Conservation (phyloP, 2,329 filamentous ascomycete species). For the Penicillium nordicum region DNA sequence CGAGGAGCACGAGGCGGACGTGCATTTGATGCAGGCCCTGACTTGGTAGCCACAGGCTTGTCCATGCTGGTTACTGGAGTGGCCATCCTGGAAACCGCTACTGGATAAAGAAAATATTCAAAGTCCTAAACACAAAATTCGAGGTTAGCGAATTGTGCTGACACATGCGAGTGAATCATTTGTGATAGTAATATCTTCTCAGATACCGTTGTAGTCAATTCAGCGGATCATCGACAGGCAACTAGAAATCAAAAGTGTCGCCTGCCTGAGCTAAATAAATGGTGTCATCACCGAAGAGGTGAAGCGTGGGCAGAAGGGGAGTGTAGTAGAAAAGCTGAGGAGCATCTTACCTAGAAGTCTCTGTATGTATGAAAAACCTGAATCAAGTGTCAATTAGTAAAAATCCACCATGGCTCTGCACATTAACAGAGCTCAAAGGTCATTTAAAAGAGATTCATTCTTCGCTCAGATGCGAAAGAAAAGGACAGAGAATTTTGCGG, state of each 20-base stretch:
- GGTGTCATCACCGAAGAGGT: constrained; percentile 47
- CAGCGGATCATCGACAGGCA: constrained; percentile 50
- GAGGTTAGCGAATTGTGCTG: constrained; percentile 24
- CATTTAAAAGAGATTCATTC: background rate
- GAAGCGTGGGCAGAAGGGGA: constrained; percentile 11
- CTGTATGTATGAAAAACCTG: constrained; percentile 1
- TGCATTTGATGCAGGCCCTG: constrained; percentile 15
- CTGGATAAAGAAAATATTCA: constrained; percentile 15
- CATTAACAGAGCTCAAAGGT: constrained; percentile 1
- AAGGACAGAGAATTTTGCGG: constrained; percentile 16
- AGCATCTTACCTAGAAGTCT: constrained; percentile 19
- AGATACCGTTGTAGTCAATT: constrained; percentile 98
- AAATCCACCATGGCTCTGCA: constrained; percentile 4
- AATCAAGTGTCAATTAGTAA: background rate
- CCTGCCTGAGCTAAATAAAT: constrained; percentile 44
- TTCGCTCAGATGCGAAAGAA: background rate
- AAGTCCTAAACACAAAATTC: constrained; percentile 13
- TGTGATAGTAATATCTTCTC: constrained; percentile 52
- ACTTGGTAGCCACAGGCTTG: constrained; percentile 15
- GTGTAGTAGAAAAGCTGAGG: constrained; percentile 9
- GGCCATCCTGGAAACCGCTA: constrained; percentile 29
- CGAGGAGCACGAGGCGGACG: constrained; percentile 28
- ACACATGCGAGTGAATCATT: constrained; percentile 8
- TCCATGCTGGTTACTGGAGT: constrained; percentile 18
- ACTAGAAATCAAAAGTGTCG: constrained; percentile 53